These are phyloP conservation scores for Alternaria dauci DNA, from an alignment of 2,329 filamentous ascomycete genomes.

Conservation along the genomic window DNA sequence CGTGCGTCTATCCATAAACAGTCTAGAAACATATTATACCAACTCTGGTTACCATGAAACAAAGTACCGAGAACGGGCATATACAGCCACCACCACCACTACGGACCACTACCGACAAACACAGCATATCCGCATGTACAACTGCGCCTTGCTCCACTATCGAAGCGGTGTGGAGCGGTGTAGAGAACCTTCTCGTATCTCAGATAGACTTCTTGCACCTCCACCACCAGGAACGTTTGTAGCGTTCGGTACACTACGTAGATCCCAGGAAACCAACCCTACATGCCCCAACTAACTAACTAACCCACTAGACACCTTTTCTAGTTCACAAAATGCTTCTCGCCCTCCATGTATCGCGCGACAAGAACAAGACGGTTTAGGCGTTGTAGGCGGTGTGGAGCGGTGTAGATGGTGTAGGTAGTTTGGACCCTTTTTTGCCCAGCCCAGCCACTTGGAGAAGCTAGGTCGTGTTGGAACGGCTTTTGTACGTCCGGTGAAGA, in stretches of 20 bases:
- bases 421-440: too few species aligned
- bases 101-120: too few species aligned
- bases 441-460: neutral
- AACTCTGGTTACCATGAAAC: too few species aligned
- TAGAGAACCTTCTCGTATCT: neutral
- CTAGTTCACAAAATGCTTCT: neutral
- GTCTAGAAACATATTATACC: neutral
- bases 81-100: too few species aligned
- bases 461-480: neutral
- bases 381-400: conserved; percentile 26
- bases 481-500: conserved; percentile 15
- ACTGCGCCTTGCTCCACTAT: too few species aligned
- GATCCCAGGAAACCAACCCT: neutral
- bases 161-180: neutral
- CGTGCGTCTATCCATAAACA: neutral
- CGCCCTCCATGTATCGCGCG: neutral
- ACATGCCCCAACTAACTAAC: neutral
- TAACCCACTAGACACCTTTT: neutral
- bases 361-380: neutral
- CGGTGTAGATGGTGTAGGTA: conserved; percentile 19
- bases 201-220: neutral
- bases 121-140: too few species aligned
- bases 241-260: neutral
- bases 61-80: neutral
- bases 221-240: neutral